Base-by-base conservation (phyloP, 139 green algal species). In the Chlamydomonas schloesseri region DNA sequence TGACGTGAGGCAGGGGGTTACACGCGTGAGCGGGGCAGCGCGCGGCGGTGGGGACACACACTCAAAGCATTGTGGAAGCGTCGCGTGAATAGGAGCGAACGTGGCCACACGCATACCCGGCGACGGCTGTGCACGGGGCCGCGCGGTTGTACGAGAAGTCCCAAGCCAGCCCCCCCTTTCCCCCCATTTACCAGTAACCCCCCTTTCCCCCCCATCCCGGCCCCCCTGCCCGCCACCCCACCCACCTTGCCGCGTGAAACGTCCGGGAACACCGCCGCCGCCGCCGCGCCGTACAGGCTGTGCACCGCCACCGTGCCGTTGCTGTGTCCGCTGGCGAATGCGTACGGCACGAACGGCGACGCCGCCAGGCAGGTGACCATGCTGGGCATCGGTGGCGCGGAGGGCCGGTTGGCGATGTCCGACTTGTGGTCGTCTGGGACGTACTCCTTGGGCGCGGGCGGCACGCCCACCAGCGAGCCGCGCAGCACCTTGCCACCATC, bases 261-360 rank as follows among this genome's bases (percentile, higher is more conserved):
- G 15, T 81, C 73, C 13, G 86, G 84, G 81, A 81, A 93, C 74
- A 88, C 24, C 62, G 50, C 37, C 74, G 83, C 73, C 10, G 90
- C 83, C 17, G 83, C n/a, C 10, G 62, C 50, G 37, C 47, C 29
- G 33, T 42, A 47, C 23, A 83, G 15, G 10, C 29, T 47, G 71
- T 93, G 90, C 87, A 94, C 64, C 55, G 88, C 71, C 20, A 94
- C 58, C 31, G 33, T 90, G 36, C 91, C 91, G 58, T 79, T 73
- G 82, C 70, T 87, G 76, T 87, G 74, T 3, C 82, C 88, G 8
- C 82, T 69, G 34, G 91, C 50, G 78, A 82, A 91, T 6, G 77
- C 84, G 26, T 81, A 72, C 21, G 81, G 77, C 26, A 71, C 28
- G 50, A 74, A 68, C 2, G 89, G 89, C 46, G 84, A 91, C 2